These are phyloP conservation scores for Phytopythium oedochilum DNA, from an alignment of 352 stramenopile genomes.

Conservation along the genomic window DNA sequence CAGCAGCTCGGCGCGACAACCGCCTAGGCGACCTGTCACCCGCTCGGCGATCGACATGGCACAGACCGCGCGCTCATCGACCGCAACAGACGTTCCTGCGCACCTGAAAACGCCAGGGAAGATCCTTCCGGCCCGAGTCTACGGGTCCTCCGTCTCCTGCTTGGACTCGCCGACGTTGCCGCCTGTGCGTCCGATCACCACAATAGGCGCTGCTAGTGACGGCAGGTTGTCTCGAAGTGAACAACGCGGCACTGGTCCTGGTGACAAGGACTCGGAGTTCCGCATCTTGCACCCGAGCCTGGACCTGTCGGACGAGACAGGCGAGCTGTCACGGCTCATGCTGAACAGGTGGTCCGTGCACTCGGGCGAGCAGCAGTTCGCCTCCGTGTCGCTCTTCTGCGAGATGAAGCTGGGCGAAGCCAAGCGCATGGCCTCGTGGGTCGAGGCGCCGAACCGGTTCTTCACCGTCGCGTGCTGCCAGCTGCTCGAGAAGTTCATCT, in stretches of 20 bases:
- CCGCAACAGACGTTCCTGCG: background rate
- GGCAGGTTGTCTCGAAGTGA: conserved; percentile 1
- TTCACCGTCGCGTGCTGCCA: conserved; percentile 68
- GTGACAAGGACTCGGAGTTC: conserved; percentile 33
- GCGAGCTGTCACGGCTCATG: conserved; percentile 53
- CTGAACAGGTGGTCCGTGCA: conserved; percentile 67
- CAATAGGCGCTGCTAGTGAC: conserved; percentile 6
- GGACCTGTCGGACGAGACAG: conserved; percentile 46
- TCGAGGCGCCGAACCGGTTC: conserved; percentile 73
- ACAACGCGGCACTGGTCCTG: too few species aligned
- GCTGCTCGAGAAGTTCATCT: conserved; percentile 61
- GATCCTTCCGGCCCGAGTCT: conserved; percentile 23
- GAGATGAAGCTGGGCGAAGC: conserved; percentile 80
- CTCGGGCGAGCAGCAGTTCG: conserved; percentile 42
- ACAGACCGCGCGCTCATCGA: background rate
- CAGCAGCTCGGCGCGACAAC: conserved; percentile 10
- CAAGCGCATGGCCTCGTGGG: conserved; percentile 64
- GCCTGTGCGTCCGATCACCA: conserved; percentile 19
- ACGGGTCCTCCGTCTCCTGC: conserved; percentile 21
- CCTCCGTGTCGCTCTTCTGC: conserved; percentile 67
- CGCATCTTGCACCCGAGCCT: conserved; percentile 51
- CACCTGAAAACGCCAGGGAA: conserved; percentile 7
- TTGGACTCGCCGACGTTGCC: conserved; percentile 29
- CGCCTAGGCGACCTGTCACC: conserved; percentile 6
- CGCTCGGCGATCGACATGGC: background rate